Percentiles rank a stretch among this genome's conserved stretches.
Evolutionary conservation across 495 filamentous ascomycete genomes (phyloP).

Genomic region (Amphirosellinia nigrospora): DNA sequence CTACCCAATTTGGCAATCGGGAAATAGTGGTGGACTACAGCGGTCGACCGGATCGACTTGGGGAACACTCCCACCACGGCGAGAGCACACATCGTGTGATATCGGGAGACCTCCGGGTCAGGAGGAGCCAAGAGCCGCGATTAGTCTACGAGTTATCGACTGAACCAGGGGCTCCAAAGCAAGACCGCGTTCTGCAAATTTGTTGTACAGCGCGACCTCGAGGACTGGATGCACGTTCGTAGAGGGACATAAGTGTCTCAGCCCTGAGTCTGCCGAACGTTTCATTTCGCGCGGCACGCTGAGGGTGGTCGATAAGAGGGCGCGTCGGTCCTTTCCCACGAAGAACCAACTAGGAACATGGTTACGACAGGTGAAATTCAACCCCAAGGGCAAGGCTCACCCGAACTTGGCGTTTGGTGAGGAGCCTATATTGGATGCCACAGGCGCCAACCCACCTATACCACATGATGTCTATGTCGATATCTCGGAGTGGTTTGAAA

Average conservation of each 20-base stretch:
- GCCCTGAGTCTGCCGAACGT: constrained; percentile 12
- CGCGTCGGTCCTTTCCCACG: background rate
- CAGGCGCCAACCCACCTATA: background rate
- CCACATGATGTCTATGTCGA: background rate
- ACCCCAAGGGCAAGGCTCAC: constrained; percentile 11
- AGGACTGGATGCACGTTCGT: constrained; percentile 2
- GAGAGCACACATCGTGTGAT: constrained; percentile 1
- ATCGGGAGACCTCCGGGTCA: background rate
- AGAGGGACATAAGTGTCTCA: constrained; percentile 10
- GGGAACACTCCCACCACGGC: constrained; percentile 9
- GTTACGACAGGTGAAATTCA: constrained; percentile 8
- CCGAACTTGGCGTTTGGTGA: background rate
- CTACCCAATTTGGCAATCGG: background rate
- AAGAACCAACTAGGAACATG: background rate
- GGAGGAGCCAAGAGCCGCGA: background rate
- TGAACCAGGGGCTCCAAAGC: background rate
- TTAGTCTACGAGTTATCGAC: background rate
- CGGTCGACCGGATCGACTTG: constrained; percentile 11
- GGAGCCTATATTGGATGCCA: constrained; percentile 14
- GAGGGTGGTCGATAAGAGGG: background rate
- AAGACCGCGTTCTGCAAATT: background rate
- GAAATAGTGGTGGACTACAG: background rate
- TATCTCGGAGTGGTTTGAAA: constrained; percentile 18
- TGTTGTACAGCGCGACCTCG: constrained; percentile 9
- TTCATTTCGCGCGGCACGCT: constrained; percentile 14